Evolutionary conservation across 352 stramenopile genomes (phyloP).

Genomic region (Phytophthora aleatoria): DNA sequence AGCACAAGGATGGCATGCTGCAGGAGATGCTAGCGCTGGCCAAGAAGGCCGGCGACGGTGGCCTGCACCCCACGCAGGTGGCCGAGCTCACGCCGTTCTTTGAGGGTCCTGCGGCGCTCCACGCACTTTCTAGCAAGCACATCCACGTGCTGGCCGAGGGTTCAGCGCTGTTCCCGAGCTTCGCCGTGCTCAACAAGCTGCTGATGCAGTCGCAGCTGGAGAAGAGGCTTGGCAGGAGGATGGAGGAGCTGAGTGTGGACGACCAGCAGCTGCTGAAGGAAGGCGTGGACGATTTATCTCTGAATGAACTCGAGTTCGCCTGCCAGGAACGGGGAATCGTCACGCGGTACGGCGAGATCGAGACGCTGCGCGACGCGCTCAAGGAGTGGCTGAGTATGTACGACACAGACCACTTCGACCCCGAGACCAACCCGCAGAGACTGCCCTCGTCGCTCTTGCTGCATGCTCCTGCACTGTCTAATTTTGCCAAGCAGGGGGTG

Average conservation of each 20-base stretch:
- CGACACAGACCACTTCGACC: constrained; percentile 48
- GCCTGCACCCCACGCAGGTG: constrained; percentile 60
- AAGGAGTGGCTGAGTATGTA: constrained; percentile 85
- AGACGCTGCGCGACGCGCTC: constrained; percentile 52
- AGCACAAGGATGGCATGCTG: constrained; percentile 57
- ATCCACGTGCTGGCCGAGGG: constrained; percentile 56
- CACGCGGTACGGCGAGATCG: constrained; percentile 69
- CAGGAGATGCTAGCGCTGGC: constrained; percentile 49
- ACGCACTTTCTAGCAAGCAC: constrained; percentile 51
- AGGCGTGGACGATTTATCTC: constrained; percentile 68
- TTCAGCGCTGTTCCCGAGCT: constrained; percentile 63
- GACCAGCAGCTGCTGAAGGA: constrained; percentile 74
- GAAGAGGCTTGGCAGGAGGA: constrained; percentile 56
- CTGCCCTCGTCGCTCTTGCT: constrained; percentile 70
- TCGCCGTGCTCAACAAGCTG: constrained; percentile 56
- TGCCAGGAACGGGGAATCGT: constrained; percentile 80
- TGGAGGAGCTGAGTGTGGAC: constrained; percentile 71
- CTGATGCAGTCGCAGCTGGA: constrained; percentile 45
- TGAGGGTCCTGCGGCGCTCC: constrained; percentile 53
- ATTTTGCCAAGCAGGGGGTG: constrained; percentile 28
- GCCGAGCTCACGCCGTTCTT: constrained; percentile 73
- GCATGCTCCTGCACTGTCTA: constrained; percentile 71
- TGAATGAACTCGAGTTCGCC: constrained; percentile 87
- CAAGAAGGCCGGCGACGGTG: constrained; percentile 12
- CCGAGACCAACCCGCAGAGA: constrained; percentile 26